A percentile compares a stretch with the other conserved stretches of the same genome.
Evolutionary conservation across 768 basidiomycete genomes (phyloP).

Genomic region (Clavulina sp.): DNA sequence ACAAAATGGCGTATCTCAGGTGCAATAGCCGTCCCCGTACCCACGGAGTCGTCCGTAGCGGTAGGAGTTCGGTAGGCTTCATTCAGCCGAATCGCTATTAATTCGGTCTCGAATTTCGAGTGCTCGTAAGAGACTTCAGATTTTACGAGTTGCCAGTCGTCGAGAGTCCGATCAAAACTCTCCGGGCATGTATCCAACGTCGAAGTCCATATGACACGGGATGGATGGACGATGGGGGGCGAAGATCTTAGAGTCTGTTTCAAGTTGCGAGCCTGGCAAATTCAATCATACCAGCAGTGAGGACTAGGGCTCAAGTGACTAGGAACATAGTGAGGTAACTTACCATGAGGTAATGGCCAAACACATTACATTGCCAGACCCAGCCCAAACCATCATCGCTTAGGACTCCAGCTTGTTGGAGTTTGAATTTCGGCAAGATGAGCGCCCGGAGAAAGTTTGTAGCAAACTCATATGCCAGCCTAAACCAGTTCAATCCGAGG

Average conservation of each 20-base stretch:
- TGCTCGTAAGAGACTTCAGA: constrained; percentile 48
- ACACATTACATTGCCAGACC: constrained; percentile 75
- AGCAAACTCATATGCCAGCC: constrained; percentile 31
- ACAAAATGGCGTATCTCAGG: constrained; percentile 48
- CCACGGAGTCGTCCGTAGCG: constrained; percentile 17
- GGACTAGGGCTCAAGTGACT: neutral
- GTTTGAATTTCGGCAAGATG: constrained; percentile 37
- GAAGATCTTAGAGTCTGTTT: constrained; percentile 28
- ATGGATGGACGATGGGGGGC: constrained; percentile 23
- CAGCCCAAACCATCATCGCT: constrained; percentile 57
- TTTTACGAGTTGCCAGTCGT: constrained; percentile 56
- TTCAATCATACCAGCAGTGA: neutral
- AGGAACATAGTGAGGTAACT: constrained; percentile 16
- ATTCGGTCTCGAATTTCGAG: constrained; percentile 62
- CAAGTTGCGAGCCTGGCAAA: constrained; percentile 43
- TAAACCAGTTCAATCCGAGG: constrained; percentile 32
- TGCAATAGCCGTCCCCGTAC: constrained; percentile 9
- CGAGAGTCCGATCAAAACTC: constrained; percentile 36
- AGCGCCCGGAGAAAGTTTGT: constrained; percentile 29
- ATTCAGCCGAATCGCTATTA: constrained; percentile 36
- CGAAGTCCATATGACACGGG: constrained; percentile 65
- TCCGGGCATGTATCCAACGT: constrained; percentile 43
- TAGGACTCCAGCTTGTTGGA: constrained; percentile 38
- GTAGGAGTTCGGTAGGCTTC: constrained; percentile 22
- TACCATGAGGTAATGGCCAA: constrained; percentile 65